A percentile compares a stretch with the other conserved stretches of the same genome.
Conservation (phyloP, 306 rosid genomes). For the Glycine tomentella region DNA sequence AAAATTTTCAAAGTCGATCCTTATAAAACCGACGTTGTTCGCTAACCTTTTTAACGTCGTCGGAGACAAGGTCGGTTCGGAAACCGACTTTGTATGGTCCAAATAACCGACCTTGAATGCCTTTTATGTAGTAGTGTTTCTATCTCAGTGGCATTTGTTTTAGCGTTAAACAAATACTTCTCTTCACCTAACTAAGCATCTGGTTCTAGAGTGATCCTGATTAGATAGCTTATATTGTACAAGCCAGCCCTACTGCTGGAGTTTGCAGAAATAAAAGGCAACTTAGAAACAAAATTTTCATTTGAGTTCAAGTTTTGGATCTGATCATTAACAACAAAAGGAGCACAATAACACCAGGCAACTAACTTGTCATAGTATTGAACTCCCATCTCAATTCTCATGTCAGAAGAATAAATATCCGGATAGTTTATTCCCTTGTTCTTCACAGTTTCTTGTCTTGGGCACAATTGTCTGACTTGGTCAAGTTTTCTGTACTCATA, state of each 20-base stretch:
- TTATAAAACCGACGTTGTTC: no score
- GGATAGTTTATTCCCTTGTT: slow-evolving; percentile 1
- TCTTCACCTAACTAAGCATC: no score
- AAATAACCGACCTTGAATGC: no score
- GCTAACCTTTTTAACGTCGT: no score
- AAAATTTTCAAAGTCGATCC: no score
- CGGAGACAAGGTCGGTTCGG: no score
- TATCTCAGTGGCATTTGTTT: no score
- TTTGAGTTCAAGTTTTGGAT: not conserved
- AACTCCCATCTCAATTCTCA: not conserved
- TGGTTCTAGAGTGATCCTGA: no score
- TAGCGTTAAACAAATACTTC: no score
- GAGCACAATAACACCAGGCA: slow-evolving; percentile 39
- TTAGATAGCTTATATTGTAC: no score
- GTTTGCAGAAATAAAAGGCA: not conserved
- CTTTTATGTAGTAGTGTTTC: no score
- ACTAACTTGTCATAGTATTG: not conserved
- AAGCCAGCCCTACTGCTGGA: not conserved
- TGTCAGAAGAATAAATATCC: not conserved
- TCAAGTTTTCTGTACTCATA: slow-evolving; percentile 45
- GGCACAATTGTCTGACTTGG: slow-evolving; percentile 39
- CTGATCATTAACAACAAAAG: slow-evolving; percentile 38
- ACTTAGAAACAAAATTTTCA: not conserved
- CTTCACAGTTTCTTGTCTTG: not conserved
- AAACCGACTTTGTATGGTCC: no score